phyloP scores from a whole-genome alignment of 2,329 filamentous ascomycete genomes.

The Magnaporthiopsis rhizophila region DNA sequence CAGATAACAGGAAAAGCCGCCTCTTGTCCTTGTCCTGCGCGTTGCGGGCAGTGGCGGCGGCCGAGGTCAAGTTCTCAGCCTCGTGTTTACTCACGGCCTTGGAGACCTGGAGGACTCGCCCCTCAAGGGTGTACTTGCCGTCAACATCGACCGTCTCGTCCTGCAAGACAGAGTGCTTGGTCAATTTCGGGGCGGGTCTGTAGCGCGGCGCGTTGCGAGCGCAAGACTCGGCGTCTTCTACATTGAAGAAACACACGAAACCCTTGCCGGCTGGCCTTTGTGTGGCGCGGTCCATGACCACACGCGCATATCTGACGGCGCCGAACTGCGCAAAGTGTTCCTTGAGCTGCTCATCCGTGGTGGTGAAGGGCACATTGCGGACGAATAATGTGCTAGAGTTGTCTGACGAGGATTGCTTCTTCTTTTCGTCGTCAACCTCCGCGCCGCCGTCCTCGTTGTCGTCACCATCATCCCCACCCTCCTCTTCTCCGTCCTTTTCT shows the following conservation, averaged over 20 bases:
- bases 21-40: slow-evolving; percentile 79
- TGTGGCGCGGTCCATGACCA: slow-evolving; percentile 80
- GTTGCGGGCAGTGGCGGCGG: slow-evolving; percentile 55
- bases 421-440: slow-evolving; percentile 27
- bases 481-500: slow-evolving; percentile 28
- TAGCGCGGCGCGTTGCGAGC: slow-evolving; percentile 64
- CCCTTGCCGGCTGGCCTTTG: slow-evolving; percentile 85
- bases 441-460: slow-evolving; percentile 27
- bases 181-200: slow-evolving; percentile 34
- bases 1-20: slow-evolving; percentile 75
- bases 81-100: slow-evolving; percentile 79
- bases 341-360: slow-evolving; percentile 73
- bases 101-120: slow-evolving; percentile 75
- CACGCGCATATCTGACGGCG: slow-evolving; percentile 77
- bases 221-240: slow-evolving; percentile 67
- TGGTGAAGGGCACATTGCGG: slow-evolving; percentile 87
- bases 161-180: slow-evolving; percentile 77
- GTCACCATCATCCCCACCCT: slow-evolving; percentile 26
- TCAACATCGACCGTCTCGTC: slow-evolving; percentile 74
- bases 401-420: slow-evolving; percentile 35
- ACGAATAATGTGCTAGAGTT: slow-evolving; percentile 80
- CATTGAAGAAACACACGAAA: slow-evolving; percentile 86
- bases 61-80: slow-evolving; percentile 66
- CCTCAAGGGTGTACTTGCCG: slow-evolving; percentile 84
- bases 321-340: slow-evolving; percentile 86